A percentile compares a stretch with the other conserved stretches of the same genome.
Evolutionary conservation across 768 basidiomycete genomes (phyloP).

Genomic region (Mycena crocata): DNA sequence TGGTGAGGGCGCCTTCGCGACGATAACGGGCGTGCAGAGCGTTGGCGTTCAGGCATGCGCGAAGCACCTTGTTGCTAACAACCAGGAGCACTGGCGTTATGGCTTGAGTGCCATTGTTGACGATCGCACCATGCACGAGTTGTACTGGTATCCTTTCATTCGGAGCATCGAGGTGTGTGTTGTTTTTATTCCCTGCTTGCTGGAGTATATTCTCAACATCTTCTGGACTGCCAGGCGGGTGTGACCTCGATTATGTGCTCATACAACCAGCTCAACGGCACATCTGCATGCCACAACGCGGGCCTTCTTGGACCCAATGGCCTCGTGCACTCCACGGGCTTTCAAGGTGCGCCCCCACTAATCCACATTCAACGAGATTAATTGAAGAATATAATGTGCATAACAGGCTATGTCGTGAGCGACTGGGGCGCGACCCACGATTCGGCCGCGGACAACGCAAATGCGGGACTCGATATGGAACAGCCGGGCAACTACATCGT

Average conservation of each 20-base stretch:
- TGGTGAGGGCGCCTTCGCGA: constrained; percentile 52
- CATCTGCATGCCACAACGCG: constrained; percentile 58
- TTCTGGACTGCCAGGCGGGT: constrained; percentile 38
- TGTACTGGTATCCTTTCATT: constrained; percentile 40
- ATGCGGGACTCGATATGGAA: constrained; percentile 37
- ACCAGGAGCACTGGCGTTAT: constrained; percentile 34
- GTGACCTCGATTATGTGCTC: constrained; percentile 48
- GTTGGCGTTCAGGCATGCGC: constrained; percentile 52
- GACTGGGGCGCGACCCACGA: constrained; percentile 37
- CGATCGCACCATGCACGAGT: constrained; percentile 52
- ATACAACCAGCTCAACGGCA: constrained; percentile 50
- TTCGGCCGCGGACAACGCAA: constrained; percentile 31
- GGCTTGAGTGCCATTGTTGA: constrained; percentile 39
- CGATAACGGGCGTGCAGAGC: constrained; percentile 51
- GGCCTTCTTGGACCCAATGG: constrained; percentile 40
- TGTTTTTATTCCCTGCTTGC: not conserved
- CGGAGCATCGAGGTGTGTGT: constrained; percentile 31
- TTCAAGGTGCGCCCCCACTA: constrained; percentile 16
- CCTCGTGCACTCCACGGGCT: constrained; percentile 21
- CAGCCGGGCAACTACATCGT: constrained; percentile 48
- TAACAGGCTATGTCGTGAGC: constrained; percentile 21
- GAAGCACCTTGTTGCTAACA: constrained; percentile 42
- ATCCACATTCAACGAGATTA: not conserved
- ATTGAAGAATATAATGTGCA: not conserved
- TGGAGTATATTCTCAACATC: too few species aligned